Evolutionary conservation across 208 protist species (phyloP).

Genomic region (Ichthyophonus hoferi): DNA sequence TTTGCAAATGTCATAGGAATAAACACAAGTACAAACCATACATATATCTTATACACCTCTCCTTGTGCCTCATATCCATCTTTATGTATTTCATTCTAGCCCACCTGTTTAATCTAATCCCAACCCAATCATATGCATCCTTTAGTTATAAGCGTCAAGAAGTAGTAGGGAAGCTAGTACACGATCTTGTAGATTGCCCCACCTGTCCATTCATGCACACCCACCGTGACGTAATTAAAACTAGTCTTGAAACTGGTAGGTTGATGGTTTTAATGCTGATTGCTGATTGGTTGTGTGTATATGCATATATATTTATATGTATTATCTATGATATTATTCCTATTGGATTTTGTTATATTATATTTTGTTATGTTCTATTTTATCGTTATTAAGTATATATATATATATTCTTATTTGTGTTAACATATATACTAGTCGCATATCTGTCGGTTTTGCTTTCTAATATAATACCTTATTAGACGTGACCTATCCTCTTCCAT

Average conservation of each 20-base stretch:
- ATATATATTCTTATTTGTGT: background rate
- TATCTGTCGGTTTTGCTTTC: no score
- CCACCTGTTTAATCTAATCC: no score
- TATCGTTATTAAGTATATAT: background rate
- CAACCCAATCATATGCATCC: no score
- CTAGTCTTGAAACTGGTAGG: background rate
- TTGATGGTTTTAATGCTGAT: background rate
- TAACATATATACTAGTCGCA: background rate
- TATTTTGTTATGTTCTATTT: background rate
- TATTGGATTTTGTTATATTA: background rate
- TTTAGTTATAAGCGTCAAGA: constrained; percentile 13
- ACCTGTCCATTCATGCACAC: constrained; percentile 30
- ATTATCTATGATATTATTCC: background rate
- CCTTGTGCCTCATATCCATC: no score
- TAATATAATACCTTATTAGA: no score
- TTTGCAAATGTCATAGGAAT: no score
- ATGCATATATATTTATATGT: background rate
- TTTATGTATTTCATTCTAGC: no score
- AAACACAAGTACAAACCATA: no score
- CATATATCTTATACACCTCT: no score
- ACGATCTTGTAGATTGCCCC: constrained; percentile 31
- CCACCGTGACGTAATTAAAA: background rate
- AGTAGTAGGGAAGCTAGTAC: constrained; percentile 8
- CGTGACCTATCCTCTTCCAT: no score
- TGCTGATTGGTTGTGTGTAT: background rate